These are phyloP conservation scores for Kondoa subrosea DNA, from an alignment of 768 basidiomycete genomes.

Conservation along the genomic window DNA sequence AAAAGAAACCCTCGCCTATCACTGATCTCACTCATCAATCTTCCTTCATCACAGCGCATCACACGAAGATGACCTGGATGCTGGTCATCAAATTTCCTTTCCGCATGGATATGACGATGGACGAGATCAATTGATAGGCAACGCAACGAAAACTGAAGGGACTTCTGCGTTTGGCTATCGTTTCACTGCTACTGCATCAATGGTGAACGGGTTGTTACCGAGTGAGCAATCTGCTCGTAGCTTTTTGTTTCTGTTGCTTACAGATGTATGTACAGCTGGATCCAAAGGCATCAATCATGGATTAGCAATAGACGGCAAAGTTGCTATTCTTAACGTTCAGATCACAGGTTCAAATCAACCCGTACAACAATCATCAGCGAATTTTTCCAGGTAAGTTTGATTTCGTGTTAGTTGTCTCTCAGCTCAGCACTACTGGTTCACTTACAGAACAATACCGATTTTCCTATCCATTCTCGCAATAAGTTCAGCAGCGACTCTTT, in stretches of 20 bases:
- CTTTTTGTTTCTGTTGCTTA: background rate
- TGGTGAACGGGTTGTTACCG: slow-evolving; percentile 12
- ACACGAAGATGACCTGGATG: slow-evolving; percentile 36
- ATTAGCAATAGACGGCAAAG: slow-evolving; percentile 57
- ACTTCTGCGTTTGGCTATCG: slow-evolving; percentile 41
- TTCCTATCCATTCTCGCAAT: no score
- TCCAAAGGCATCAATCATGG: slow-evolving; percentile 33
- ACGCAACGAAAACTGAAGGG: slow-evolving; percentile 52
- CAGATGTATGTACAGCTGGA: background rate
- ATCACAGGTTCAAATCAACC: slow-evolving; percentile 35
- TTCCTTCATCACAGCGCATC: background rate
- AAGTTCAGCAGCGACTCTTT: no score
- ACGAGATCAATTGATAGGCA: slow-evolving; percentile 71
- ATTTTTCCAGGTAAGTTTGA: no score
- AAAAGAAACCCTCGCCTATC: background rate
- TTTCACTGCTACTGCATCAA: slow-evolving; percentile 14
- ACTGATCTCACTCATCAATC: no score
- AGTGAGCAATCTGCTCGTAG: background rate
- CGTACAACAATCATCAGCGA: background rate
- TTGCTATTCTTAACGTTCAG: slow-evolving; percentile 58
- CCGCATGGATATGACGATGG: slow-evolving; percentile 54
- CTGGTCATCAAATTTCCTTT: background rate
- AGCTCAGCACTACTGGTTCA: no score
- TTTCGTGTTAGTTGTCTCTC: no score
- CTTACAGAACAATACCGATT: no score